Base-by-base conservation (phyloP, 208 protist genomes). In the Leishmania tropica region DNA sequence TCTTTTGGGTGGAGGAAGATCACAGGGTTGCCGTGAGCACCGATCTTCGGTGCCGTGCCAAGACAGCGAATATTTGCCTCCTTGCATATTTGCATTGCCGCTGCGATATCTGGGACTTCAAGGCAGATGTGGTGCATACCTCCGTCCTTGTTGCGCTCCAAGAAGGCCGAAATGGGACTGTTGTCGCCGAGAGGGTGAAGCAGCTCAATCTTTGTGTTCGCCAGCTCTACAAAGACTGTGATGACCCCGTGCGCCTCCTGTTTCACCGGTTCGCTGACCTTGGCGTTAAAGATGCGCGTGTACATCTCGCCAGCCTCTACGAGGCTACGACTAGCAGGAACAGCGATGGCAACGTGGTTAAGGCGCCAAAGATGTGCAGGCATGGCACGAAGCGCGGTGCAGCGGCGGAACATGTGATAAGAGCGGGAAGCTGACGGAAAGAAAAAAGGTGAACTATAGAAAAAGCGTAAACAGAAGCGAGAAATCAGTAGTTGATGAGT, bases 311-410 rank as follows among this genome's bases (percentile, higher is more conserved):
- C 80, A 15, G 94, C 86, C 73, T 94, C 85, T 54, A 89, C 76
- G 19, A 95, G 85, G 76, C 80, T 53, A 31, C 82, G 82, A 62
- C 91, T 85, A 53, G 96, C 80, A 2, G 97, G 96, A 6, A 98
- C 96, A 10, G 97, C 97, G 75, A 99, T 98, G 13, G 97, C 97
- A 31, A 99, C 93, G 75, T 99, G 97, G 84, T 98, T 98, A n/a
- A 99, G 89, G 68, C 86, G 81, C n/a, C 97, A 96, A 3, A 98
- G 64, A 47, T 88, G 84, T 37, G 73, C 75, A 11, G 79, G 88
- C 40, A 87, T 3, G 2, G 71, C 78, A 24, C 85, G 45, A 31
- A n/a, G 56, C 37, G 78, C 47, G 64, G 64, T 56, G 70, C 56
- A 87, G 54, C 85, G 81, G 19, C 75, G 76, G 45, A 89, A 73